Conservation (phyloP, 331 rosid species). For the Dryas integrifolia region DNA sequence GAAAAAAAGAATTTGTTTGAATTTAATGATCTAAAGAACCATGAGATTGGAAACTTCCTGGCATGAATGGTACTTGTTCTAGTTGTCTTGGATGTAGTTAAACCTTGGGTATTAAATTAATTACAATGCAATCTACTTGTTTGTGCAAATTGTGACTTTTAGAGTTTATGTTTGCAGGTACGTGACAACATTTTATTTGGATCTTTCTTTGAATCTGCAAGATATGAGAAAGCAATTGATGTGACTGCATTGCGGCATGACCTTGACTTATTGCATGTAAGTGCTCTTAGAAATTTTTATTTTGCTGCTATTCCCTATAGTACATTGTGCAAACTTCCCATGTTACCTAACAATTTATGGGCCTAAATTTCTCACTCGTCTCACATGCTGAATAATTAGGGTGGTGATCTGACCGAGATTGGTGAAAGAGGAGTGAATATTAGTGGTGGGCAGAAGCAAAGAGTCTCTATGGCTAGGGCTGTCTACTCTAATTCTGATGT, state of each 20-base stretch:
- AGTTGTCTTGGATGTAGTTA: not conserved
- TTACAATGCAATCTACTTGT: not conserved
- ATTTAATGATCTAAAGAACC: not conserved
- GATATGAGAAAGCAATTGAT: conserved; percentile 43
- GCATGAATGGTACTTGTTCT: not conserved
- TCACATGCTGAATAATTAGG: conserved; percentile 32
- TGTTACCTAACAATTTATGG: not conserved
- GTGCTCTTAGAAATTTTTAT: conserved; percentile 19
- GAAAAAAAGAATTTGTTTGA: not conserved
- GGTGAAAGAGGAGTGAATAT: conserved; percentile 47
- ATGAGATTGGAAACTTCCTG: not conserved
- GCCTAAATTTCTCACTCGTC: conserved; percentile 13
- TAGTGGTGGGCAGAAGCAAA: conserved; percentile 44
- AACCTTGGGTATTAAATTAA: not conserved
- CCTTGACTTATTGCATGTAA: conserved; percentile 46
- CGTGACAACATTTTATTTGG: conserved; percentile 56
- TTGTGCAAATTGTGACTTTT: not conserved
- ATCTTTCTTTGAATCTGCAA: conserved; percentile 34
- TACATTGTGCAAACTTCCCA: not conserved
- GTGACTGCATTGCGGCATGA: conserved; percentile 49
- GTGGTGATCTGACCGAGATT: conserved; percentile 54
- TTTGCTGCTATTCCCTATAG: conserved; percentile 3
- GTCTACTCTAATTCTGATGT: conserved; percentile 39
- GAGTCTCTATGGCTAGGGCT: conserved; percentile 44
- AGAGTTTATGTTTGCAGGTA: conserved; percentile 32